phyloP scores from a whole-genome alignment of 305 asterid species.

The Vinca major region DNA sequence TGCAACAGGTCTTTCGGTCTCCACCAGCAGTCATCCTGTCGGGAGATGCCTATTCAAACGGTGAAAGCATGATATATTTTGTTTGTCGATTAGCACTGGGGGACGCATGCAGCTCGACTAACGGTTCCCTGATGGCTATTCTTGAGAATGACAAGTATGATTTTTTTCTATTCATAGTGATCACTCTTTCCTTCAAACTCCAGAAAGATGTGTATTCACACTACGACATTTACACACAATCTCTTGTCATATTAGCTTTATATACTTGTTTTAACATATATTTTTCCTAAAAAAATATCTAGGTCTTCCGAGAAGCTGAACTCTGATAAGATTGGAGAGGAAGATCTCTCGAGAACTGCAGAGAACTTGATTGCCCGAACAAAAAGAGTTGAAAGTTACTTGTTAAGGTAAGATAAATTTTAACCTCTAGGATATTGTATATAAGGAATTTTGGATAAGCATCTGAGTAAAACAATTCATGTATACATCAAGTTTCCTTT shows the following conservation, averaged over 20 bases:
- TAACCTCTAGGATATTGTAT: neutral
- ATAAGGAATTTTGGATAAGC: neutral
- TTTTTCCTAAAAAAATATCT: conserved; percentile 3
- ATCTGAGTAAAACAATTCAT: neutral
- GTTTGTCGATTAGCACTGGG: conserved; percentile 53
- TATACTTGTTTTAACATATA: neutral
- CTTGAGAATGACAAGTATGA: conserved; percentile 33
- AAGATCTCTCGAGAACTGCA: conserved; percentile 30
- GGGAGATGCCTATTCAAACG: conserved; percentile 37
- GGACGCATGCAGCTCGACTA: conserved; percentile 47
- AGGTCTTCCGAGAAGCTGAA: conserved; percentile 40
- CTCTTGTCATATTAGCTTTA: too few species aligned
- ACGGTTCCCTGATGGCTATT: conserved; percentile 18
- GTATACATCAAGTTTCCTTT: neutral
- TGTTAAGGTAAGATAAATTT: conserved; percentile 34
- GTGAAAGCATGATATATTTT: conserved; percentile 36
- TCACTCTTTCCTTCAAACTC: neutral
- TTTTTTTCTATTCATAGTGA: neutral
- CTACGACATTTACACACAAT: neutral
- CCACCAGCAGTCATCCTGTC: conserved; percentile 38
- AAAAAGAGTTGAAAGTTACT: conserved; percentile 37
- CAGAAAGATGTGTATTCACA: neutral
- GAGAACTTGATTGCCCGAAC: conserved; percentile 35
- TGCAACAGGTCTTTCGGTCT: conserved; percentile 60
- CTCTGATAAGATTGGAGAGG: conserved; percentile 23